These are phyloP conservation scores for Centaurea solstitialis DNA, from an alignment of 129 eudicot species.

Conservation along the genomic window DNA sequence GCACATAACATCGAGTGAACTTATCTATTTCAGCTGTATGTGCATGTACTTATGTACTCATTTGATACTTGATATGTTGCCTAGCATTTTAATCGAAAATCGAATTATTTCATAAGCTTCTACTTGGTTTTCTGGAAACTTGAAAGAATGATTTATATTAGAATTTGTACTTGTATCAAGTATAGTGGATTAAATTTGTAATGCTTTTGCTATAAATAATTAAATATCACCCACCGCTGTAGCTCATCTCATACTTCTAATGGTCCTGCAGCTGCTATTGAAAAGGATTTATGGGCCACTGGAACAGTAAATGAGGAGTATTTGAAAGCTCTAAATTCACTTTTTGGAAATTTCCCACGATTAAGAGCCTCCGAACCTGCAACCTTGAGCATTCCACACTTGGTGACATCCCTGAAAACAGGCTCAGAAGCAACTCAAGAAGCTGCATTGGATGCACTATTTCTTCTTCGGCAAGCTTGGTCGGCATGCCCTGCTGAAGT, in stretches of 20 bases:
- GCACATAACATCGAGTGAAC: background rate
- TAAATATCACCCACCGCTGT: background rate
- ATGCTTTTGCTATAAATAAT: constrained; percentile 8
- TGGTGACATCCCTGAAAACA: constrained; percentile 91
- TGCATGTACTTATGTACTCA: background rate
- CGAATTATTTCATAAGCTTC: background rate
- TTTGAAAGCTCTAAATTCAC: constrained; percentile 88
- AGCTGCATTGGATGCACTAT: constrained; percentile 95
- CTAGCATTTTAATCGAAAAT: background rate
- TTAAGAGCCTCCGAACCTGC: constrained; percentile 97
- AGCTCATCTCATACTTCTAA: background rate
- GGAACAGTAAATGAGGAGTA: constrained; percentile 96
- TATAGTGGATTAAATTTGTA: background rate
- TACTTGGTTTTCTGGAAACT: background rate
- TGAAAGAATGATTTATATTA: background rate
- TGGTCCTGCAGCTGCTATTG: constrained; percentile 78
- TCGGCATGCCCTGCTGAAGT: constrained; percentile 99
- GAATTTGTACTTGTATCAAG: background rate
- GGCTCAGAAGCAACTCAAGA: constrained; percentile 99
- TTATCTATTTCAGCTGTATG: background rate
- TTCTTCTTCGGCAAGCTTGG: constrained; percentile 98
- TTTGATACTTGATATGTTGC: background rate
- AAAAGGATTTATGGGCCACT: constrained; percentile 97
- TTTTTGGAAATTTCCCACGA: constrained; percentile 95
- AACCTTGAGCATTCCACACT: constrained; percentile 93